These are phyloP conservation scores for Incumbomyces lentus DNA, from an alignment of 2,329 filamentous ascomycete species.

Conservation along the genomic window DNA sequence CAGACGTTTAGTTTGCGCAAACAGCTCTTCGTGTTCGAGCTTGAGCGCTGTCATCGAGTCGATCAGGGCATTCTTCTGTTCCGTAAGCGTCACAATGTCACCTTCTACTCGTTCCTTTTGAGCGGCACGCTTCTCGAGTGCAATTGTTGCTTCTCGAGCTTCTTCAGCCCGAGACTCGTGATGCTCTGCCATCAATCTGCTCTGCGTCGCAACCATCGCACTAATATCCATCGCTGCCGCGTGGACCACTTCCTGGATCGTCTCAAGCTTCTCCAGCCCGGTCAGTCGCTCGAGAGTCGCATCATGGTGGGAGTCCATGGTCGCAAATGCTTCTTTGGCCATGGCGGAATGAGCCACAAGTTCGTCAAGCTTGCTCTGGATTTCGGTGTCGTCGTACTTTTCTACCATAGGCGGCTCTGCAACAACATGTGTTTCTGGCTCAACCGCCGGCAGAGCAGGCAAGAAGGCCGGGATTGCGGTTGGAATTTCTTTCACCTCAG, in stretches of 20 bases:
- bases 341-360: constrained; percentile 31
- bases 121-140: constrained; percentile 64
- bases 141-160: constrained; percentile 66
- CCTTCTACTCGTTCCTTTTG: constrained; percentile 55
- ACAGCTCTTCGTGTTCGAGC: constrained; percentile 54
- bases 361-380: constrained; percentile 49
- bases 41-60: constrained; percentile 42
- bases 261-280: constrained; percentile 75
- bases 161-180: constrained; percentile 69
- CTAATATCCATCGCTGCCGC: constrained; percentile 75
- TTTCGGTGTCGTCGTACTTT: constrained; percentile 46
- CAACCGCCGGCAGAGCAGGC: constrained; percentile 36
- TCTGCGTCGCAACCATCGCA: constrained; percentile 68
- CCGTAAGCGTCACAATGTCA: constrained; percentile 39
- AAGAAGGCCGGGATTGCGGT: constrained; percentile 47
- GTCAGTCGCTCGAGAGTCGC: constrained; percentile 58
- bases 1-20: constrained; percentile 66
- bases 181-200: constrained; percentile 62
- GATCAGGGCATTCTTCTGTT: constrained; percentile 54
- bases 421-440: constrained; percentile 18
- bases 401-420: constrained; percentile 24
- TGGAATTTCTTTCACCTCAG: constrained; percentile 41
- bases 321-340: constrained; percentile 35
- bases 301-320: constrained; percentile 52
- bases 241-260: constrained; percentile 80